These are phyloP conservation scores for Backusella parvicylindrica DNA, from an alignment of 192 early-diverging fungal genomes.

Conservation along the genomic window DNA sequence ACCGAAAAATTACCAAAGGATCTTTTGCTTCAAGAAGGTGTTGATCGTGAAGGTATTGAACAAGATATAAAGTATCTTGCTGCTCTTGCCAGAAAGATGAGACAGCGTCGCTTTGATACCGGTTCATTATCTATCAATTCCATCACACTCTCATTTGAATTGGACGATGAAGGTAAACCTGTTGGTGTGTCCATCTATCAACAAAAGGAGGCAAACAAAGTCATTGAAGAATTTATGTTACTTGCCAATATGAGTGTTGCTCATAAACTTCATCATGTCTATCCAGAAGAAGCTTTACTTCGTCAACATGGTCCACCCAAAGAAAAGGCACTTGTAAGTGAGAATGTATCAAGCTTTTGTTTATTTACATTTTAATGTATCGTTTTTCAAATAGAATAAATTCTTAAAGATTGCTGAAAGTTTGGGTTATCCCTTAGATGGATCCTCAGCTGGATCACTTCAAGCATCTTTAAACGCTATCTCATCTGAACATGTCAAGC, in stretches of 20 bases:
- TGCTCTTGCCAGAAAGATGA: constrained; percentile 73
- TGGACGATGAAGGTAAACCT: constrained; percentile 85
- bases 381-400: constrained; percentile 46
- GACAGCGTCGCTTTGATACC: constrained; percentile 71
- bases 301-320: constrained; percentile 79
- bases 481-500: constrained; percentile 48
- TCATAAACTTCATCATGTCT: constrained; percentile 78
- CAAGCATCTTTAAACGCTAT: constrained; percentile 58
- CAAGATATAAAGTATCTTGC: constrained; percentile 26
- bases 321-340: constrained; percentile 42
- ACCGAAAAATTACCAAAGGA: constrained; percentile 25
- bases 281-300: constrained; percentile 91
- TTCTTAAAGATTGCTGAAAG: constrained; percentile 39
- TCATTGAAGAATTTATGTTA: constrained; percentile 99
- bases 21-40: neutral
- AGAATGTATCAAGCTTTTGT: no score
- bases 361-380: no score
- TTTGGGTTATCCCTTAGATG: constrained; percentile 77
- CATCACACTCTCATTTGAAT: constrained; percentile 87
- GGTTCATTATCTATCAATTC: constrained; percentile 93
- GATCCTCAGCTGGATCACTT: constrained; percentile 53
- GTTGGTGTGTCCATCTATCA: constrained; percentile 83
- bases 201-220: constrained; percentile 90
- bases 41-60: constrained; percentile 10
- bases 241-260: constrained; percentile 97